Base-by-base conservation (phyloP, 768 basidiomycete genomes). In the Pisolithus marmoratus region DNA sequence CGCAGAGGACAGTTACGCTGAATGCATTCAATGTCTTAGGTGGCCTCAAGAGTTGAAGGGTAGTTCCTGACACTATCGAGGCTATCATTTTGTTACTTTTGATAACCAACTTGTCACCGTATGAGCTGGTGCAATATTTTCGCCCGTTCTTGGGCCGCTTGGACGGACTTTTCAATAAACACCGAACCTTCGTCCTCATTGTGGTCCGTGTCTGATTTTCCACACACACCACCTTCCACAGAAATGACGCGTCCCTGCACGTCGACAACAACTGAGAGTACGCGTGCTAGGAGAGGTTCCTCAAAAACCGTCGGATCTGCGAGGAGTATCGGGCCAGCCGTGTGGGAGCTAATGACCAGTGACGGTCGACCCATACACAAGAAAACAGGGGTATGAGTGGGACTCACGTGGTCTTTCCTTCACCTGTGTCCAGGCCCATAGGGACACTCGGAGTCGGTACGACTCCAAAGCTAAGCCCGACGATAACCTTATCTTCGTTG, bases 291-390 rank as follows among this genome's bases (percentile, higher is more conserved):
- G 7, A 96, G 74, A 0, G 90, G 87, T 58, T 93, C 87, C 70
- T 98, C 95, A 65, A 95, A 96, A 1, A 91, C 76, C 0, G 91
- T 87, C 1, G 93, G 90, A 67, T 98, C 95, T 0, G 84, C 74
- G 4, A 97, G 71, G 9, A 94, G 64, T 23, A 80, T 73, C 46
- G 79, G 78, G 29, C 52, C 46, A 3, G 42, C 60, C 11, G 49
- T 55, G 23, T 58, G 62, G 19, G 40, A 40, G 24, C 22, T 42
- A 27, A n/a, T 38, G n/a, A n/a, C 20, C 22, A 22, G 24, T 22
- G 27, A 63, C 43, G 57, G 47, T 9, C 19, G 12, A 31, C 5
- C 22, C 8, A 15, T 9, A n/a, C n/a, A n/a, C n/a, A n/a, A n/a
- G n/a, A n/a, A n/a, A 14, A 38, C 9, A 24, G 2, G 17, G 14